Percentiles rank a stretch among this genome's conserved stretches.
phyloP scores from a whole-genome alignment of 495 filamentous ascomycete species.

The Amphirosellinia nigrospora region DNA sequence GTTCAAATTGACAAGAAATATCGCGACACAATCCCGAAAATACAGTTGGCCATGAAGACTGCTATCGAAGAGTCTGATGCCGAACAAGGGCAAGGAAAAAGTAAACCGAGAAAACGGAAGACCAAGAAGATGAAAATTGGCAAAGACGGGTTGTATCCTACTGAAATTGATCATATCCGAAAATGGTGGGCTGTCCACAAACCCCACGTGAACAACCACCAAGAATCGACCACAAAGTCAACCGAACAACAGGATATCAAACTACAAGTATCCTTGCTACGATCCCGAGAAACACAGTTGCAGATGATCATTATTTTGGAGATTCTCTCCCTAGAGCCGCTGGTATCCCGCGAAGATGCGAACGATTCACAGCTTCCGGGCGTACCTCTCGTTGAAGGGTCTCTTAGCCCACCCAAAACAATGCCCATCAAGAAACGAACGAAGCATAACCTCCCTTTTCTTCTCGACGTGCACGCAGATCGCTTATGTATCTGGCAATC shows the following conservation, averaged over 20 bases:
- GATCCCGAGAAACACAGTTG: slow-evolving; percentile 80
- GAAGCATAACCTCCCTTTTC: slow-evolving; percentile 53
- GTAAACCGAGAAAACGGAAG: slow-evolving; percentile 63
- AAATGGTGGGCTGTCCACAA: slow-evolving; percentile 76
- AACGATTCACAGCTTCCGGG: slow-evolving; percentile 51
- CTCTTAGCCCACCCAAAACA: slow-evolving; percentile 30
- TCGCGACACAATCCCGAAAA: slow-evolving; percentile 71
- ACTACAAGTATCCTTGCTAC: slow-evolving; percentile 67
- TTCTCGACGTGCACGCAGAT: slow-evolving; percentile 87
- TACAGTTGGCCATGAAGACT: slow-evolving; percentile 68
- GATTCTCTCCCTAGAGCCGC: slow-evolving; percentile 74
- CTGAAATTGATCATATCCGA: slow-evolving; percentile 75
- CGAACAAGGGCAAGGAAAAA: slow-evolving; percentile 49
- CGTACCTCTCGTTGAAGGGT: slow-evolving; percentile 32
- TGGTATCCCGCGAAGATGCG: slow-evolving; percentile 44
- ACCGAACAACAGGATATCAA: slow-evolving; percentile 55
- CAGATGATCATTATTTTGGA: slow-evolving; percentile 93
- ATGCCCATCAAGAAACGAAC: slow-evolving; percentile 45
- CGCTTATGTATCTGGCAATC: slow-evolving; percentile 97
- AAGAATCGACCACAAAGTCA: slow-evolving; percentile 38
- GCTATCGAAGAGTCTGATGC: slow-evolving; percentile 61
- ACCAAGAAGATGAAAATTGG: slow-evolving; percentile 73
- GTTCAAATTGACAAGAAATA: slow-evolving; percentile 89
- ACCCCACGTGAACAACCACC: slow-evolving; percentile 40
- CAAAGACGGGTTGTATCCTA: slow-evolving; percentile 77